Base-by-base conservation (phyloP, 805 yeast species). In the Nakazawaea populi region DNA sequence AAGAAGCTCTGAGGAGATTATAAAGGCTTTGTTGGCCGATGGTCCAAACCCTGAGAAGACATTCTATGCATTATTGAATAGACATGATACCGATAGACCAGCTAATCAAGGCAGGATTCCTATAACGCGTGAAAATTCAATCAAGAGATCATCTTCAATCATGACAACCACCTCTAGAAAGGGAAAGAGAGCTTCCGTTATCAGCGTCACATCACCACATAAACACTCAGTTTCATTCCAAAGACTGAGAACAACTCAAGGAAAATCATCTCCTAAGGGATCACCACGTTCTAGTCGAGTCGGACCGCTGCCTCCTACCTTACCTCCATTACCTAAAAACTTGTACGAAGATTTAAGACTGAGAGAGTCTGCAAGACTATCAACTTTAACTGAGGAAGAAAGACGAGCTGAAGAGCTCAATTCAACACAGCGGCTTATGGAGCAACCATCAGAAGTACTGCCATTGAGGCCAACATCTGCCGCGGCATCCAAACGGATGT, bases 201-300 rank as follows among this genome's bases (percentile, higher is more conserved):
- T 72, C 24, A 68, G 71, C 51, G 74, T 62, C 2, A 59, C 74
- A 1, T 72, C 77, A n/a, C 68, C 75, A 28, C 74, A 70, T 55
- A 71, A 68, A 57, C 69, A 67, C 56, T 70, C 73, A 3, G 71
- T 69, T 12, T 71, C 74, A 0, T 70, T 67, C 55, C 67, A 66
- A 48, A 63, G 57, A 51, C 48, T 35, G 31, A 44, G 46, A 44
- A 6, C 40, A 4, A 44, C 52, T 27, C 52, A 66, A 10, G 63
- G 64, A 48, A 58, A 57, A 38, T 55, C 61, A 9, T 52, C 60
- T 7, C 57, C 58, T 10, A 62, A 62, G 39, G 52, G 55, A 18
- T 55, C 59, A 28, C 61, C 64, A 10, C 40, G 40, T 37, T 10
- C 40, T 2, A 37, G 46, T 14, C 51, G 56, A 9, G 51, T 52